Conservation (phyloP, 1,284 basidiomycete species). For the Cystobasidiaceae sp. region DNA sequence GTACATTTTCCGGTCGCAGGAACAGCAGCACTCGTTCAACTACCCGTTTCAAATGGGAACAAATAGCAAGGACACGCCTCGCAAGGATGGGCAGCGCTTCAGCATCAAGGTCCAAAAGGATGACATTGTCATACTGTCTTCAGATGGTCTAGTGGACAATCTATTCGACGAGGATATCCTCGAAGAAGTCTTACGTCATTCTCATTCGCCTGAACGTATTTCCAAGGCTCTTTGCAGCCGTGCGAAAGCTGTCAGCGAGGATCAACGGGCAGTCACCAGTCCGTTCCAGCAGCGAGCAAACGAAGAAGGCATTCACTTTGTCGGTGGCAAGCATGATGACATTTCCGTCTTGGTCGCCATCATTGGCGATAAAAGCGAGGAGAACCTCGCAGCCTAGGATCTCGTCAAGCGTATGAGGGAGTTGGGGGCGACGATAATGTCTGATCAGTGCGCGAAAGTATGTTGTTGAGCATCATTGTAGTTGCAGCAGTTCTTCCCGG, state of each 20-base stretch:
- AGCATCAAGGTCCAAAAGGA: conserved; percentile 73
- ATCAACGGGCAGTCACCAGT: conserved; percentile 50
- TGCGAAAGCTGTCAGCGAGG: conserved; percentile 53
- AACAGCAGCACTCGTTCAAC: conserved; percentile 96
- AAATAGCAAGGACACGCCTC: conserved; percentile 62
- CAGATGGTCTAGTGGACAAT: conserved; percentile 88
- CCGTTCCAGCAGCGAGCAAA: conserved; percentile 56
- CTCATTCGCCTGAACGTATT: conserved; percentile 52
- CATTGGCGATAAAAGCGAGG: conserved; percentile 42
- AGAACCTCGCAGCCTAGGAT: too few relatives aligned
- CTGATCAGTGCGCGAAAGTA: too few relatives aligned
- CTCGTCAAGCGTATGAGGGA: too few relatives aligned
- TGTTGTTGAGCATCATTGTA: too few relatives aligned
- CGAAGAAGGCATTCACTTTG: conserved; percentile 54
- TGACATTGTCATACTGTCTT: conserved; percentile 83
- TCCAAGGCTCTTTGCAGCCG: conserved; percentile 52
- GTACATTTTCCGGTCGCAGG: conserved; percentile 73
- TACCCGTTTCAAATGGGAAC: conserved; percentile 85
- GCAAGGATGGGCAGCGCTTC: conserved; percentile 64
- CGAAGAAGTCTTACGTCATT: conserved; percentile 73
- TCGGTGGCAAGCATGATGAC: conserved; percentile 51
- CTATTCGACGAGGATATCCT: conserved; percentile 91
- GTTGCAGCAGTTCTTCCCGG: too few relatives aligned
- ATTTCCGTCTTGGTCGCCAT: conserved; percentile 49
- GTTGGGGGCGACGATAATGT: too few relatives aligned